Evolutionary conservation across 768 basidiomycete genomes (phyloP).

Genomic region (Russula abietina): DNA sequence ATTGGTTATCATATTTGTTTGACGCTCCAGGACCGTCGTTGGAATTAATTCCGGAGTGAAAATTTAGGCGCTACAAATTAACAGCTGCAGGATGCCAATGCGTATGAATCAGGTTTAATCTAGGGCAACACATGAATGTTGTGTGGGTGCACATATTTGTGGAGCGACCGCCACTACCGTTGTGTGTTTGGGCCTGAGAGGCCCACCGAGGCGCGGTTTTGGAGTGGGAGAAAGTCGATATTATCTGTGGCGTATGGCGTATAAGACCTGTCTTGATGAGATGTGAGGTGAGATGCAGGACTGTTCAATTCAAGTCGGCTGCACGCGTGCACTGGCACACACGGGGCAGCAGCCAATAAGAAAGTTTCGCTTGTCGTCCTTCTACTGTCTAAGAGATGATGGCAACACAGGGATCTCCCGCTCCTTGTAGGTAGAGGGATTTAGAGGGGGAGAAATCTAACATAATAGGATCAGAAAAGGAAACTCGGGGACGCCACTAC

Average conservation of each 20-base stretch:
- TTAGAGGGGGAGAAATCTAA: no score
- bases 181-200: neutral
- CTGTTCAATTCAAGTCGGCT: no score
- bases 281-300: neutral
- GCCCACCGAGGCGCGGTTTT: neutral
- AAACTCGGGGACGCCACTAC: neutral
- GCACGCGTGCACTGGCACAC: neutral
- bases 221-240: neutral
- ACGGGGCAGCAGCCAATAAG: neutral
- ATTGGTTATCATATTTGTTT: no score
- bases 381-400: neutral
- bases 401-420: neutral
- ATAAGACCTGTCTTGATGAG: neutral
- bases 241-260: conserved; percentile 1
- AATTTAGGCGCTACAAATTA: neutral
- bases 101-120: neutral
- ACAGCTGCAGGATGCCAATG: no score
- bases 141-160: neutral
- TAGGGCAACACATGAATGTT: neutral
- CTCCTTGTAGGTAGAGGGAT: no score
- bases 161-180: neutral
- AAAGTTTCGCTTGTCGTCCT: neutral
- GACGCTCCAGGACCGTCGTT: no score
- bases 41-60: neutral
- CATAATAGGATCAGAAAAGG: neutral